Conservation (phyloP, 225 moss, liverwort and hornwort genomes). For the Ulota crispa region DNA sequence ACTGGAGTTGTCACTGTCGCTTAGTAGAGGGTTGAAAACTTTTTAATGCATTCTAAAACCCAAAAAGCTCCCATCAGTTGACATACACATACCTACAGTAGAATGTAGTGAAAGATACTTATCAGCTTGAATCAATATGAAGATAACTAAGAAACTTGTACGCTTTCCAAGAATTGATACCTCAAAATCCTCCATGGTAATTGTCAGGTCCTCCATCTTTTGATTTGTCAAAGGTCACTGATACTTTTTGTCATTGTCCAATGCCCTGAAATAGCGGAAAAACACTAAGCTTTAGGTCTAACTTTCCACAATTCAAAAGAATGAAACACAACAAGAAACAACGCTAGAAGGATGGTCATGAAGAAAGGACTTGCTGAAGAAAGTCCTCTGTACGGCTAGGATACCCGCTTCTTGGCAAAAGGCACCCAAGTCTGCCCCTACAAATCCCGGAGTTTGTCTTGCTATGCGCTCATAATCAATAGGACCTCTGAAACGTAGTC, state of each 20-base stretch:
- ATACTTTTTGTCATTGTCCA: constrained; percentile 47
- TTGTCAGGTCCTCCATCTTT: constrained; percentile 75
- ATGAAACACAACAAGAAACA: not conserved
- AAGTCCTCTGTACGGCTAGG: constrained; percentile 79
- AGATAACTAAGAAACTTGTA: not conserved
- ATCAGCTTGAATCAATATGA: constrained; percentile 5
- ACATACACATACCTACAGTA: not conserved
- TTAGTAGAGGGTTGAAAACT: constrained; percentile 97
- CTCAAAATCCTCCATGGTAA: constrained; percentile 98
- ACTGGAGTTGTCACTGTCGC: too few species aligned
- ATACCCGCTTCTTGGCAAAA: constrained; percentile 87
- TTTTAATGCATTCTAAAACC: constrained; percentile 68
- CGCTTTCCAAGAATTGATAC: constrained; percentile 37
- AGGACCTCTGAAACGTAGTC: constrained; percentile 76
- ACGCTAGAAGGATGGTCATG: not conserved
- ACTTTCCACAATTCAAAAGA: constrained; percentile 7
- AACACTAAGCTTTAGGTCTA: not conserved
- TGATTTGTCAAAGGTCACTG: constrained; percentile 65
- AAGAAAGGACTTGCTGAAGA: constrained; percentile 35
- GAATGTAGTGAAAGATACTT: not conserved
- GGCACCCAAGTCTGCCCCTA: constrained; percentile 86
- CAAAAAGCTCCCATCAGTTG: constrained; percentile 5
- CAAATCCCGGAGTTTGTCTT: constrained; percentile 85
- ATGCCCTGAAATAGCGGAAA: constrained; percentile 29
- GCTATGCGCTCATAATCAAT: constrained; percentile 89